Evolutionary conservation across 495 filamentous ascomycete genomes (phyloP), one percentile per base, ranked within the genome.

Genomic region (Rostrohypoxylon terebratum): DNA sequence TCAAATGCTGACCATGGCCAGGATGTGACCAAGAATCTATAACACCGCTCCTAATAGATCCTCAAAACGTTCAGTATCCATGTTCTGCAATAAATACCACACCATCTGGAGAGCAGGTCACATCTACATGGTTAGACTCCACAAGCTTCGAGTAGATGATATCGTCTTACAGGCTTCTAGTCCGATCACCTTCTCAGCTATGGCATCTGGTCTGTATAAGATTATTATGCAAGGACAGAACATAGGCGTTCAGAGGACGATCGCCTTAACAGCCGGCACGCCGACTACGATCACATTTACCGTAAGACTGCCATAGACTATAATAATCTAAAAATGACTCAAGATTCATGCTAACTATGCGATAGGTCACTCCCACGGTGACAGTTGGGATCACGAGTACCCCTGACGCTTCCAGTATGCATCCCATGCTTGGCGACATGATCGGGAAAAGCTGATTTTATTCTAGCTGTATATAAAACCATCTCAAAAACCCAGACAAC

Each of bases 351-450:
- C 28, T 66, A 23, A 71, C 6, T 3, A 40, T 65, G 36, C 8
- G 18, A 28, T 10, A 82, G 79, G 81, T 77, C 1, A 83, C 82
- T 0, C 82, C 82, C 21, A 83, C 82, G 2, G 78, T 82, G 9
- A 64, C 80, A 4, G 40, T 82, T 18, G 82, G 82, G 16, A 66
- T 78, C 44, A 83, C 82, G 14, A 81, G 76, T 58, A 83, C 81
- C 16, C 79, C 82, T 11, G 71, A 71, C 42, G 78, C 79, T 8
- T 73, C 73, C 40, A 83, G 80, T 83, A 78, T 6, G 59, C 40
- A 20, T 54, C 1, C 16, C 38, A 40, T 21, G 8, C n/a, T 9
- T 8, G 21, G n/a, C 13, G 16, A 36, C 13, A 10, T 7, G 16
- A 1, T 9, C 11, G 59, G n/a, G 10, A 42, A 4, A 20, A n/a